These are phyloP conservation scores for Ascochyta pisi DNA, from an alignment of 2,329 filamentous ascomycete species.

Conservation along the genomic window DNA sequence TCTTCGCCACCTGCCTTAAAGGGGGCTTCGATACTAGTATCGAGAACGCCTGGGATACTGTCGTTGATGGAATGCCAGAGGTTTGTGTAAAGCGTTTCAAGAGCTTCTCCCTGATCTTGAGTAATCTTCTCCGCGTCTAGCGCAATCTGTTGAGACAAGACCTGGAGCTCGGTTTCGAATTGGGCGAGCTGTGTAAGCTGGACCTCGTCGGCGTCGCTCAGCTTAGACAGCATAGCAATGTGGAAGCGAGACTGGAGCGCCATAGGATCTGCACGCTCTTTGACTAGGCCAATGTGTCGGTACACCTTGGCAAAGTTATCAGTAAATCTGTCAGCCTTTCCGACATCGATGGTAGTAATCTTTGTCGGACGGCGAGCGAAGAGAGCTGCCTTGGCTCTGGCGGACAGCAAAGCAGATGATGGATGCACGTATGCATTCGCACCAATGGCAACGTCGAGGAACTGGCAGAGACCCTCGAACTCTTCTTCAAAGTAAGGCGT, in stretches of 20 bases:
- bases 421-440: slow-evolving; percentile 17
- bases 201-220: slow-evolving; percentile 45
- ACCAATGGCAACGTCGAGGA: slow-evolving; percentile 37
- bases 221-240: slow-evolving; percentile 34
- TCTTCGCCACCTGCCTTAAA: slow-evolving; percentile 48
- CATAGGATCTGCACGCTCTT: slow-evolving; percentile 28
- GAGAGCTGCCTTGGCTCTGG: slow-evolving; percentile 39
- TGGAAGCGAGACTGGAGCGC: slow-evolving; percentile 41
- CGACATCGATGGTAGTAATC: slow-evolving; percentile 14
- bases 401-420: slow-evolving; percentile 20
- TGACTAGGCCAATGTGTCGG: slow-evolving; percentile 35
- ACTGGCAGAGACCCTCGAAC: slow-evolving; percentile 49
- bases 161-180: slow-evolving; percentile 50
- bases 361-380: slow-evolving; percentile 49
- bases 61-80: slow-evolving; percentile 30
- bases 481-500: slow-evolving; percentile 47
- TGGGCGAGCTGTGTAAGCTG: slow-evolving; percentile 50
- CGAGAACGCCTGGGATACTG: slow-evolving; percentile 13
- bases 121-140: slow-evolving; percentile 45
- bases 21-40: slow-evolving; percentile 41
- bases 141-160: slow-evolving; percentile 47
- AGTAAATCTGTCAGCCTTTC: slow-evolving; percentile 19
- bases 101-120: slow-evolving; percentile 34
- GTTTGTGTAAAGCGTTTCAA: slow-evolving; percentile 37
- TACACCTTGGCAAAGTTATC: slow-evolving; percentile 32